Percentiles rank a stretch among this genome's conserved stretches.
These are phyloP conservation scores for Cyphellophora europaea DNA, from an alignment of 2,329 filamentous ascomycete genomes.

Conservation along the genomic window DNA sequence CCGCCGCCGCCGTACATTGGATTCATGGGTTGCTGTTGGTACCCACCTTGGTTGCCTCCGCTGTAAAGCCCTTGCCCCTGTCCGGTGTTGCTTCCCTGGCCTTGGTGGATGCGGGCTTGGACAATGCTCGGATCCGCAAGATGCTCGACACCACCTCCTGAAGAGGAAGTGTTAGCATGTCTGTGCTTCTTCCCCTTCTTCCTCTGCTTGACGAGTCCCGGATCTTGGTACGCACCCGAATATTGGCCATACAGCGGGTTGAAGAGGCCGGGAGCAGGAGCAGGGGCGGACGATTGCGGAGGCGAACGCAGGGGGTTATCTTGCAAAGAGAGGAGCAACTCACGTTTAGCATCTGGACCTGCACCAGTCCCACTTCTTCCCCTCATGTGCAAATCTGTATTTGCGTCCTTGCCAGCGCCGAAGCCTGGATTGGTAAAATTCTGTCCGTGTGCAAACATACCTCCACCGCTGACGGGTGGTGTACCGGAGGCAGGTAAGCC, in stretches of 20 bases:
- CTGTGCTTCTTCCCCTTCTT: constrained; percentile 99
- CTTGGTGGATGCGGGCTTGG: constrained; percentile 93
- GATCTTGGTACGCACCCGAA: constrained; percentile 79
- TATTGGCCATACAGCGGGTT: constrained; percentile 76
- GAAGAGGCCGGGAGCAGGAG: constrained; percentile 78
- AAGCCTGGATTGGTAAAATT: constrained; percentile 59
- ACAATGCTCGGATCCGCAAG: constrained; percentile 99
- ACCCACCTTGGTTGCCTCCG: constrained; percentile 83
- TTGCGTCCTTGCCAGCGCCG: constrained; percentile 62
- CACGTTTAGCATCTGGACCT: constrained; percentile 89
- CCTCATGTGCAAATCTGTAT: constrained; percentile 67
- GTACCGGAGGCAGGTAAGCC: constrained; percentile 92
- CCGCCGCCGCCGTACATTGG: constrained; percentile 75
- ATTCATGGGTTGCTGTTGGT: constrained; percentile 56
- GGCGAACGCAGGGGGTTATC: constrained; percentile 74
- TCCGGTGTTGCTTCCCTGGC: constrained; percentile 76
- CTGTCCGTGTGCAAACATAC: constrained; percentile 85
- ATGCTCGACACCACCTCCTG: constrained; percentile 99
- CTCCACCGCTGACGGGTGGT: constrained; percentile 67
- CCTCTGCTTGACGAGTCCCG: constrained; percentile 88
- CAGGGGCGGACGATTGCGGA: constrained; percentile 68
- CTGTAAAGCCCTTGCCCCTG: constrained; percentile 84
- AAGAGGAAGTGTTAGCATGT: constrained; percentile 99
- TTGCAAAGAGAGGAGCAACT: constrained; percentile 91
- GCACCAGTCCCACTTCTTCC: constrained; percentile 56